Base-by-base conservation (phyloP, 441 rosid species). In the Croton laevigatus region DNA sequence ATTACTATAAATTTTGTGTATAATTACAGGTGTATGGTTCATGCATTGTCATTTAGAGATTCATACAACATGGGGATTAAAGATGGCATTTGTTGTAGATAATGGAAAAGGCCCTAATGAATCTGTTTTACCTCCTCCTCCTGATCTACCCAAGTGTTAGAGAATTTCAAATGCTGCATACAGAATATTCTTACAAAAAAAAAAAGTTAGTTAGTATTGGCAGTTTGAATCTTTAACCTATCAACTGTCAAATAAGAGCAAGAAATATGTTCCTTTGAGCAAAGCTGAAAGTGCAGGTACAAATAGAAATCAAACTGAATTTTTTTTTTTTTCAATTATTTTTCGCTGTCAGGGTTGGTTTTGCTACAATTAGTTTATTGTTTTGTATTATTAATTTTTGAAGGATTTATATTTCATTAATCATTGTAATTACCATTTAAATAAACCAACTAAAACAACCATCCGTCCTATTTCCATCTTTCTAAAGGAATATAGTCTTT, bases 11-110 rank as follows among this genome's bases (percentile, higher is more conserved):
- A 10, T 42, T 46, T 36, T 0, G 14, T 32, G 20, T 38, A 4
- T 11, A 2, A n/a, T 38, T 81, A 64, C 73, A 88, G 91, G 89
- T 58, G 88, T 85, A 46, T 88, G 93, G 93, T 83, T 86, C 58
- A 6, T 88, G 83, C 90, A 88, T 61, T 88, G 93, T 76, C 92
- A 88, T 76, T 65, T 88, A 83, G 98, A 94, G 79, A 82, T 90
- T 40, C 97, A 90, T 70, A 88, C 98, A 67, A 85, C 95, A 61
- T 94, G 95, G 98, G 98, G 98, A 53, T 78, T 94, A 40, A 88
- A 88, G 80, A 94, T 91, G 98, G 97, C 96, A 46, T 94, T 88
- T 73, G 73, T 94, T 68, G 98, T 94, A 58, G 95, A 89, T 48
- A 89, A 89, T 74, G 97, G 97, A 55, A 84, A 83, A 75, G 95